Percentiles rank a stretch among this genome's conserved stretches.
phyloP scores from a whole-genome alignment of 2,329 filamentous ascomycete genomes.

The Diaporthe sp. region DNA sequence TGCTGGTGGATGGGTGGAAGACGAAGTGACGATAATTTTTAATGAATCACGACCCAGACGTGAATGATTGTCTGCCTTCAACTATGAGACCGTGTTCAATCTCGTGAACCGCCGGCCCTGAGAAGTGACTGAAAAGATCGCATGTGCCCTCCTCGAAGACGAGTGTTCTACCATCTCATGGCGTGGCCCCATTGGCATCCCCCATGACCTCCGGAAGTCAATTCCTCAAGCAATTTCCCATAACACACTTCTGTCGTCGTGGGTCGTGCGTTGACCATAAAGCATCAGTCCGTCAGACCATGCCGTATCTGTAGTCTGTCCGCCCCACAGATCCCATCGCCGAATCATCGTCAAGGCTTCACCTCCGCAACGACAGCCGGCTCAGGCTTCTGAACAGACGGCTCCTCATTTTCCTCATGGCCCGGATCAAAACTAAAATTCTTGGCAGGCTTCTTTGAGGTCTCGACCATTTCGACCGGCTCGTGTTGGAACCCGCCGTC shows the following conservation, averaged over 20 bases:
- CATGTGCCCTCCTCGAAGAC: too few relatives aligned
- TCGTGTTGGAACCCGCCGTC: not conserved
- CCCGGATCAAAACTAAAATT: not conserved
- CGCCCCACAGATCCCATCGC: not conserved
- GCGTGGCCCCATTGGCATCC: too few relatives aligned
- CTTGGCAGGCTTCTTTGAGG: not conserved
- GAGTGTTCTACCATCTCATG: not conserved
- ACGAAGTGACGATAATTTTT: slow-evolving; percentile 13
- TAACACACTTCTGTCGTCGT: not conserved
- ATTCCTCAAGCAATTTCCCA: not conserved
- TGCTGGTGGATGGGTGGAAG: not conserved
- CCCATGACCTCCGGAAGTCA: not conserved
- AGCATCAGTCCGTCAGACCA: not conserved
- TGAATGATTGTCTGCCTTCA: not conserved
- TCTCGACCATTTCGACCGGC: not conserved
- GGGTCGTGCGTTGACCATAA: not conserved
- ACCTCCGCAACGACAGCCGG: not conserved
- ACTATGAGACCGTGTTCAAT: not conserved
- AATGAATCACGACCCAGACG: slow-evolving; percentile 21
- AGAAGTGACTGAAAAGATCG: not conserved
- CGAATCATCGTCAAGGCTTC: not conserved
- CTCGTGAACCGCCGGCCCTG: not conserved
- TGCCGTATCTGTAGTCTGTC: not conserved
- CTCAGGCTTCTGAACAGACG: slow-evolving; percentile 8
- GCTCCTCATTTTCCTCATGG: not conserved